A percentile compares a stretch with the other conserved stretches of the same genome.
Conservation (phyloP, 129 eudicot genomes). For the Flaveria trinervia region DNA sequence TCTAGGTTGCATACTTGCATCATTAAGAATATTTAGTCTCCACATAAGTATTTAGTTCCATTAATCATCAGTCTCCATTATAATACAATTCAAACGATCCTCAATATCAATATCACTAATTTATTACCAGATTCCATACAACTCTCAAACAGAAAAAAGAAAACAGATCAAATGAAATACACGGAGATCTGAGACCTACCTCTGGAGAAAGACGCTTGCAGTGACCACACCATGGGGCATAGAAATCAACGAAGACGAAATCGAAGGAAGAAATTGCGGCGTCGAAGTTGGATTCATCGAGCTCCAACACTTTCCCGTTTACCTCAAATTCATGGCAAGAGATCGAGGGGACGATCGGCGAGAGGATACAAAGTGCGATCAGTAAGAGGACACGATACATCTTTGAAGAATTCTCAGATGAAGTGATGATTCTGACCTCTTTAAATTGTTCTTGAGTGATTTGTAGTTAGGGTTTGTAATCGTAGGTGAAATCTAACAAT, state of each 20-base stretch:
- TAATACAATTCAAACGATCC: not conserved
- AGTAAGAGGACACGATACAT: not conserved
- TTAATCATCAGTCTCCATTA: not conserved
- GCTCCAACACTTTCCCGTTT: conserved; percentile 82
- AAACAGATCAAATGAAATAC: not conserved
- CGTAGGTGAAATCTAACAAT: not conserved
- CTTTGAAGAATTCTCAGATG: not conserved
- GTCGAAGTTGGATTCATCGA: conserved; percentile 80
- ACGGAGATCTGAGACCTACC: conserved; percentile 42
- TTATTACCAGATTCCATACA: not conserved
- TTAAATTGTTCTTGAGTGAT: not conserved
- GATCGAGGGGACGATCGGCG: conserved; percentile 22
- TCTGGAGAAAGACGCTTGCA: conserved; percentile 96
- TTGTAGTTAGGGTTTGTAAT: not conserved
- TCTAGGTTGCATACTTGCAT: not conserved
- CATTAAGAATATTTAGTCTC: not conserved
- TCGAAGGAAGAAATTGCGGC: conserved; percentile 84
- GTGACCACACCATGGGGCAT: conserved; percentile 99
- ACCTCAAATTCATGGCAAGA: conserved; percentile 43
- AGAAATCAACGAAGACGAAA: conserved; percentile 81
- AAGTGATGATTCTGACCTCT: not conserved
- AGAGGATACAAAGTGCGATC: conserved; percentile 30
- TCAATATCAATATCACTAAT: not conserved
- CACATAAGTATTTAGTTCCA: no score
- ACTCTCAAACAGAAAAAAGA: not conserved